Evolutionary conservation across 768 basidiomycete species (phyloP).

Genomic region (Crucibulum laeve): DNA sequence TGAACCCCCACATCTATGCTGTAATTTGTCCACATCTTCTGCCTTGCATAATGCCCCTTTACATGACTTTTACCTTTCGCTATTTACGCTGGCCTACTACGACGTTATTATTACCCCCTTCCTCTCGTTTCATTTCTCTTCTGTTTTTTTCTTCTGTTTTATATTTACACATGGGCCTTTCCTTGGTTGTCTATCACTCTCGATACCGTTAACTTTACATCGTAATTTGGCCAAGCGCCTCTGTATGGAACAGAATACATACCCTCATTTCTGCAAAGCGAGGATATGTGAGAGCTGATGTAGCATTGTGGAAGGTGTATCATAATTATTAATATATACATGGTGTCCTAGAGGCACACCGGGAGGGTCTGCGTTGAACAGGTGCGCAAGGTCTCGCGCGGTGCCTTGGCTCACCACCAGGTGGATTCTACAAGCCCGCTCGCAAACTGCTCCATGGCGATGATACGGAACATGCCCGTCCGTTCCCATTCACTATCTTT

Average conservation of each 20-base stretch:
- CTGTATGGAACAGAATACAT: constrained; percentile 1
- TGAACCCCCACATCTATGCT: neutral
- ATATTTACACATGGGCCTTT: neutral
- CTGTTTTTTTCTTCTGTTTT: constrained; percentile 7
- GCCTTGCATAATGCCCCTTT: neutral
- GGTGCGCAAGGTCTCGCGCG: too few relatives aligned
- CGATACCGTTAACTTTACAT: neutral
- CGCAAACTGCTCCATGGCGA: constrained; percentile 67
- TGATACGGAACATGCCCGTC: constrained; percentile 46
- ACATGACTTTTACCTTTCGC: neutral
- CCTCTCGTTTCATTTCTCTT: constrained; percentile 3
- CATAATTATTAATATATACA: too few relatives aligned
- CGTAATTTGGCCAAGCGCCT: neutral
- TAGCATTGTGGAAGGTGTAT: too few relatives aligned
- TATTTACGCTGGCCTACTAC: neutral
- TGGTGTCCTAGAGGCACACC: too few relatives aligned
- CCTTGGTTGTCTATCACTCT: neutral
- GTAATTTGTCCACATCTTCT: neutral
- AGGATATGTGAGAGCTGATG: too few relatives aligned
- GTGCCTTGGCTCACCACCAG: too few relatives aligned
- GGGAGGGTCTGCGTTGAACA: too few relatives aligned
- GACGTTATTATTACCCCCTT: neutral
- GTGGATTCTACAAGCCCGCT: constrained; percentile 44
- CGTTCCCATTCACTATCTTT: constrained; percentile 48
- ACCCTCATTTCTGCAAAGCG: too few relatives aligned